Evolutionary conservation across 139 green algal species (phyloP), one percentile per base, ranked within the genome.

Genomic region (Chlamydomonas urium): DNA sequence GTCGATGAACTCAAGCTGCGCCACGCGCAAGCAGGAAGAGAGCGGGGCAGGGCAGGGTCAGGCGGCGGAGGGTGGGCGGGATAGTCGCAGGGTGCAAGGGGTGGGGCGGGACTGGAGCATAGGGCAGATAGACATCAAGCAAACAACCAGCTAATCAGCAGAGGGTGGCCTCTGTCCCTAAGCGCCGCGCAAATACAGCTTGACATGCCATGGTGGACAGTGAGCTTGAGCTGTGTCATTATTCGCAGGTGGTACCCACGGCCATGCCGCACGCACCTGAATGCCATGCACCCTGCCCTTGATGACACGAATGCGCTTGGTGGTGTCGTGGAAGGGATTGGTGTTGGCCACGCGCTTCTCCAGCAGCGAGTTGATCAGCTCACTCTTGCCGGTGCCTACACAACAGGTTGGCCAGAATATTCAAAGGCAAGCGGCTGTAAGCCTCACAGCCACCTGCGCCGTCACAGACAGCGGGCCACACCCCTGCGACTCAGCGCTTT

Each of bases 331-430:
- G 76, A 85, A 88, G n/a, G 79, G 68, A 65, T 58, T 85, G 42
- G 83, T 86, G 42, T 60, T 29, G 45, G 62, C 19, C 21, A 68
- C 77, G 4, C 68, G 74, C 17, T 72, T 68, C 34, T 73, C 79
- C 59, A 88, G 66, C 56, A 88, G 65, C 0, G 62, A 23, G 69
- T 88, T 88, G 72, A 86, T 85, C 8, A 88, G 73, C 77, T 84
- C 79, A 48, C 57, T 77, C 75, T 88, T 88, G 48, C 83, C 83
- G 14, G 75, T 79, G 65, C 71, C 75, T 83, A 60, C 29, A 28
- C 31, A 31, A 35, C 29, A 34, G 38, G 38, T 50, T 1, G 26
- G 26, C 38, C 50, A 2, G 47, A 65, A 28, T 4, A 37, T 36
- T 4, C 17, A 32, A 23, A 38, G 28, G 3, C 3, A 65, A 28